A percentile compares a stretch with the other conserved stretches of the same genome.
phyloP scores from a whole-genome alignment of 2,329 filamentous ascomycete genomes.

The Penicillium sp. region DNA sequence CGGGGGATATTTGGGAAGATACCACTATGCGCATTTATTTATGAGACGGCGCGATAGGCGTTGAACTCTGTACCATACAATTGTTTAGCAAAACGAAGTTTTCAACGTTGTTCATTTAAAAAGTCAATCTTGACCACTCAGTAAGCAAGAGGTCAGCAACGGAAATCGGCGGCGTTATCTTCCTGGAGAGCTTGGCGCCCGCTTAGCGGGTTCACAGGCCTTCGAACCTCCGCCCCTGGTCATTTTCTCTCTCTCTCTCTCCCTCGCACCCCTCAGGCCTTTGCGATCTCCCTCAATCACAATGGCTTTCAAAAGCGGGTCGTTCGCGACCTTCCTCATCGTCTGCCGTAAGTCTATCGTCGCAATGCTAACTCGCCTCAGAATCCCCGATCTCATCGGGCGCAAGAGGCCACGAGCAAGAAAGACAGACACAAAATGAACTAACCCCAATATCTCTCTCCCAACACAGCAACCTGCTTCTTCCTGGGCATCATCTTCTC shows the following conservation, averaged over 20 bases:
- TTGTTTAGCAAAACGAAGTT: conserved; percentile 6
- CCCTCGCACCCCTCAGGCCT: neutral
- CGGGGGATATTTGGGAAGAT: conserved; percentile 33
- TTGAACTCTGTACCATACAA: conserved; percentile 23
- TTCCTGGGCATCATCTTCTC: conserved; percentile 98
- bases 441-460: conserved; percentile 13
- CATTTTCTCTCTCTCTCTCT: conserved; percentile 13
- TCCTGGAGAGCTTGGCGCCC: conserved; percentile 17
- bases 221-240: conserved; percentile 8
- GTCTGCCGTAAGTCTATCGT: conserved; percentile 70
- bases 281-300: conserved; percentile 1
- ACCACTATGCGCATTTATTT: conserved; percentile 30
- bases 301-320: conserved; percentile 48
- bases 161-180: conserved; percentile 1
- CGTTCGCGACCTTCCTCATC: conserved; percentile 96
- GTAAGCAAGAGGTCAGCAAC: too few relatives aligned
- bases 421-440: conserved; percentile 10
- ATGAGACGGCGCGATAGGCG: conserved; percentile 13
- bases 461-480: conserved; percentile 73
- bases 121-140: too few relatives aligned
- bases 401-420: conserved; percentile 3
- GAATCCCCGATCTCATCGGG: conserved; percentile 1
- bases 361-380: neutral
- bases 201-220: conserved; percentile 18
- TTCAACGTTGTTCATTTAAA: neutral